phyloP scores from a whole-genome alignment of 2,329 filamentous ascomycete genomes.

The Pyrenochaeta sp. region DNA sequence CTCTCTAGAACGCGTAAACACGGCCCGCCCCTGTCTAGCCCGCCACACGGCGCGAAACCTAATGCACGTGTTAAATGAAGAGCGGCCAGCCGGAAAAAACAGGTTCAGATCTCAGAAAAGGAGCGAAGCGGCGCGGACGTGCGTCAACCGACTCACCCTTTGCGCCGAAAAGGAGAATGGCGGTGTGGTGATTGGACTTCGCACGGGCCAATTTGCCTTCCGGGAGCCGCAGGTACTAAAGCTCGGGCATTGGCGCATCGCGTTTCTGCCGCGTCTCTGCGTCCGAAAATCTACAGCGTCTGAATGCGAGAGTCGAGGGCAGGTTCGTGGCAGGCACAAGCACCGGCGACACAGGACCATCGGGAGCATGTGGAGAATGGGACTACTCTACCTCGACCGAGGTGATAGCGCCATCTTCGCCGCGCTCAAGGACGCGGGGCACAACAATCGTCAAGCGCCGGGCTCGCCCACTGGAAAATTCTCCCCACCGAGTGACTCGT shows the following conservation, averaged over 20 bases:
- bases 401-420: conserved; percentile 32
- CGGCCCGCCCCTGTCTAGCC: neutral
- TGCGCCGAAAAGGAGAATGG: neutral
- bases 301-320: conserved; percentile 17
- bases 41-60: neutral
- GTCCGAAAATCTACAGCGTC: conserved; percentile 16
- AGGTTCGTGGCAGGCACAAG: conserved; percentile 19
- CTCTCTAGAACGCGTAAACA: neutral
- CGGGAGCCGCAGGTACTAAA: conserved; percentile 16
- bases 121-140: neutral
- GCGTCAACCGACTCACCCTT: neutral
- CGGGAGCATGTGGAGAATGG: conserved; percentile 28
- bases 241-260: conserved; percentile 17
- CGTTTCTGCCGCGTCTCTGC: conserved; percentile 1
- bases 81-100: neutral
- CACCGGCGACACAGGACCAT: conserved; percentile 24
- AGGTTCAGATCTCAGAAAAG: neutral
- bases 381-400: conserved; percentile 33
- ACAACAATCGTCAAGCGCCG: conserved; percentile 23
- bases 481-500: conserved; percentile 23
- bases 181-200: neutral
- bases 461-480: conserved; percentile 24
- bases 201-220: neutral
- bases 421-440: conserved; percentile 28
- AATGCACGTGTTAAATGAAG: neutral